Evolutionary conservation across 2,329 filamentous ascomycete genomes (phyloP).

Genomic region (Fusarium tjaetaba): DNA sequence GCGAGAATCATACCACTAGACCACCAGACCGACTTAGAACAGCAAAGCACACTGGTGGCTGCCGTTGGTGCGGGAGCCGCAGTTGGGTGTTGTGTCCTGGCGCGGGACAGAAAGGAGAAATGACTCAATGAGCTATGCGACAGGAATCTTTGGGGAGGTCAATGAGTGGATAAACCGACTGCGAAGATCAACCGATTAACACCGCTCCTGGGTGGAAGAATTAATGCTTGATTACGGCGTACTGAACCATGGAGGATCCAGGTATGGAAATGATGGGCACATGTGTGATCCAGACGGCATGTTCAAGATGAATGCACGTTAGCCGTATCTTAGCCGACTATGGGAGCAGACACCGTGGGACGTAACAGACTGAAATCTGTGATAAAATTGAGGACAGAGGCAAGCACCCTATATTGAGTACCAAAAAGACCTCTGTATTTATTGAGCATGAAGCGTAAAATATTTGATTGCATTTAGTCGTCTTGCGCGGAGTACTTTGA

Average conservation of each 20-base stretch:
- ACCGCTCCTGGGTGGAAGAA: too few relatives aligned
- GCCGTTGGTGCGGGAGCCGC: not conserved
- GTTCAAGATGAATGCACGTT: not conserved
- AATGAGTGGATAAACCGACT: not conserved
- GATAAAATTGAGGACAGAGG: not conserved
- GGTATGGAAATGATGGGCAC: not conserved
- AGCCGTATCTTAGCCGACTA: not conserved
- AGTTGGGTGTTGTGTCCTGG: not conserved
- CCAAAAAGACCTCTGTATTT: not conserved
- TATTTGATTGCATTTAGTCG: rapidly evolving
- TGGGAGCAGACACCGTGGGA: not conserved
- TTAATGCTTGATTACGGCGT: too few relatives aligned
- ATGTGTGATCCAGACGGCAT: not conserved
- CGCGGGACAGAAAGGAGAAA: rapidly evolving
- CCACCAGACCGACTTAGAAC: conserved; percentile 55
- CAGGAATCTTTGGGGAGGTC: not conserved
- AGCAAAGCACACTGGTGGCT: not conserved
- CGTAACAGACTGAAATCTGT: not conserved
- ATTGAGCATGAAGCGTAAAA: not conserved
- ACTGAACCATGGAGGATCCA: not conserved
- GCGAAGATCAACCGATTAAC: not conserved
- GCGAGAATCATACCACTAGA: conserved; percentile 78
- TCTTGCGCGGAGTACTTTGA: not conserved
- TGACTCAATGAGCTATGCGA: not conserved
- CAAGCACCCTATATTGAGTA: not conserved